phyloP scores from a whole-genome alignment of 371 early-diverging fungal species.

The Batkoa obscura region DNA sequence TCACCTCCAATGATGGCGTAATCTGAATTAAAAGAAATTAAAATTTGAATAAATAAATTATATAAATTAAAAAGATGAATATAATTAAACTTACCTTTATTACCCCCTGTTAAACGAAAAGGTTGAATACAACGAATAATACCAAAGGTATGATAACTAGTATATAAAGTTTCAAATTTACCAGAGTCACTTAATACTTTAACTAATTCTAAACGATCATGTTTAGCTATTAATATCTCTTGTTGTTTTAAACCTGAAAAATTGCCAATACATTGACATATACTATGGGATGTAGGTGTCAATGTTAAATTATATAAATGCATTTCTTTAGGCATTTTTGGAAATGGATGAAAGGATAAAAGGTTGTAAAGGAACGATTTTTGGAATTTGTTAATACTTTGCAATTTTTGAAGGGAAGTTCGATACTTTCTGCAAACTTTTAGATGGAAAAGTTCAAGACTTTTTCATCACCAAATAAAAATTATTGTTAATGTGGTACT shows the following conservation, averaged over 20 bases:
- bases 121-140: constrained; percentile 56
- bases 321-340: too few relatives aligned
- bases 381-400: too few relatives aligned
- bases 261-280: constrained; percentile 67
- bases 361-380: too few relatives aligned
- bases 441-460: too few relatives aligned
- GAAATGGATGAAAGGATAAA: too few relatives aligned
- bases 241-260: constrained; percentile 83
- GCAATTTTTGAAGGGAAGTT: too few relatives aligned
- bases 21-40: constrained; percentile 26
- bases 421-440: too few relatives aligned
- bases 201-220: constrained; percentile 63
- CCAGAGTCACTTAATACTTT: constrained; percentile 62
- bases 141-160: constrained; percentile 41
- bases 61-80: not conserved
- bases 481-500: too few relatives aligned
- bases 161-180: constrained; percentile 33
- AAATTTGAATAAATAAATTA: not conserved
- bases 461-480: too few relatives aligned
- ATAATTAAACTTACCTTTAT: constrained; percentile 26
- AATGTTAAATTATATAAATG: constrained; percentile 81
- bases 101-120: constrained; percentile 54
- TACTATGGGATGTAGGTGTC: constrained; percentile 60
- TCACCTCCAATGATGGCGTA: constrained; percentile 80
- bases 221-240: constrained; percentile 72